Evolutionary conservation across 2,329 filamentous ascomycete species (phyloP), one percentile per base, ranked within the genome.

Genomic region (Fusarium sp.): DNA sequence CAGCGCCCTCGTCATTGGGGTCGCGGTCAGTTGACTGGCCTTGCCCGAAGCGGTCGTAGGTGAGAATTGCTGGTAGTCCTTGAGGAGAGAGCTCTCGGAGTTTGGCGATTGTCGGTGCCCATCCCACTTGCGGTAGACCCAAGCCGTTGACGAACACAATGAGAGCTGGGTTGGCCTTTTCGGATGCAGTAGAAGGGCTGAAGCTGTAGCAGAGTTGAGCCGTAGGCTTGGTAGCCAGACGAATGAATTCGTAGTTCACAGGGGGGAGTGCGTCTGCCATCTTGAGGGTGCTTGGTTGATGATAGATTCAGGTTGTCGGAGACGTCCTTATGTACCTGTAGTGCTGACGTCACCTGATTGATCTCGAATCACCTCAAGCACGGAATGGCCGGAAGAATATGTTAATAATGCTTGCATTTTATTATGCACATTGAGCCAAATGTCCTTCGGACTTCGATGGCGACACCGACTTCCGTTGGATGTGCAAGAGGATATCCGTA

Each of bases 31-130:
- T 79, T 18, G 73, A 73, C 36, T 78, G 76, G 10, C 87, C 87
- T 74, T 90, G 88, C 9, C 88, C 87, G 68, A 84, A 89, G 43
- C 88, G 86, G 75, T 90, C 88, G 66, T 89, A 90, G 46, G 83
- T 84, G 4, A 90, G 78, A 16, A 89, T 74, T 13, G 79, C 78
- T 2, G 84, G 84, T 12, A 53, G 43, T 0, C 23, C 34, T 2
- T 41, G 9, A 0, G 41, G 39, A 0, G 36, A 60, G 0, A 60
- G 16, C 1, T 67, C 50, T 1, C 31, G 51, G 0, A 75, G 41
- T 9, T 55, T 65, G 1, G 48, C 15, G 10, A 75, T 73, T 0
- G 69, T 44, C 1, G 28, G 34, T 3, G 37, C 28, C 74, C 74
- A 76, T 40, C 40, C 61, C 1, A 37, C 36, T 13, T 76, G 72